These are phyloP conservation scores for Populus davidiana DNA, from an alignment of 345 rosid genomes.

Conservation along the genomic window DNA sequence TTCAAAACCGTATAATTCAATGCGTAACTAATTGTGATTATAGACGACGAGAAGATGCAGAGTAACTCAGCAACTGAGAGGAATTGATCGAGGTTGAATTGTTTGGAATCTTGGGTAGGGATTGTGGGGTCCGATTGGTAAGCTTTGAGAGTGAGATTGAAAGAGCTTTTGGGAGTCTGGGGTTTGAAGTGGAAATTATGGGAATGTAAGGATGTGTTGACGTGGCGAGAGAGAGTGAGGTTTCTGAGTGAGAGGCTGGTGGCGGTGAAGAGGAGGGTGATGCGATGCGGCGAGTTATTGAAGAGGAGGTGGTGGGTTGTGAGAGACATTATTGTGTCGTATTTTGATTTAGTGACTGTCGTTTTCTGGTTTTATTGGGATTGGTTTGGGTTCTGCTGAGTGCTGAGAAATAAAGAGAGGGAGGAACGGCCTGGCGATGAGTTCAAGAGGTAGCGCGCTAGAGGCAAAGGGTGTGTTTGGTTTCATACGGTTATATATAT, in stretches of 20 bases:
- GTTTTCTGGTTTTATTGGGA: not conserved
- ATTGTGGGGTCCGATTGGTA: constrained; percentile 13
- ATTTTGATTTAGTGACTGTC: not conserved
- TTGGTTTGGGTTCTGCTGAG: constrained; percentile 3
- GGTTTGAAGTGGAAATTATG: constrained; percentile 11
- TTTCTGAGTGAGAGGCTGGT: constrained; percentile 7
- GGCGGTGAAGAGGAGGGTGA: constrained; percentile 32
- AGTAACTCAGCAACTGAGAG: constrained; percentile 52
- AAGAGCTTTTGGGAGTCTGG: constrained; percentile 1
- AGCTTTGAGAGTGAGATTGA: constrained; percentile 7
- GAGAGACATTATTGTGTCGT: constrained; percentile 34
- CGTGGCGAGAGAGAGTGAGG: constrained; percentile 26
- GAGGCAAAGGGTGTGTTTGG: constrained; percentile 12
- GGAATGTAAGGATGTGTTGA: constrained; percentile 10
- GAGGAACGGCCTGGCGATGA: constrained; percentile 25
- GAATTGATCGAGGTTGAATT: constrained; percentile 40
- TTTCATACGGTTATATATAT: not conserved
- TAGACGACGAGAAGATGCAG: constrained; percentile 59
- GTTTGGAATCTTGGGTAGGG: constrained; percentile 7
- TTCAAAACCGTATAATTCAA: constrained; percentile 39
- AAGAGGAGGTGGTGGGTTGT: constrained; percentile 41
- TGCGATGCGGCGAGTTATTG: constrained; percentile 30
- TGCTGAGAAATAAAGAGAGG: not conserved
- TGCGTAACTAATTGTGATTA: constrained; percentile 45
- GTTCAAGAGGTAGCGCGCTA: constrained; percentile 27